Evolutionary conservation across 1,139 yeast genomes (phyloP).

Genomic region (Yamadazyma sp.): DNA sequence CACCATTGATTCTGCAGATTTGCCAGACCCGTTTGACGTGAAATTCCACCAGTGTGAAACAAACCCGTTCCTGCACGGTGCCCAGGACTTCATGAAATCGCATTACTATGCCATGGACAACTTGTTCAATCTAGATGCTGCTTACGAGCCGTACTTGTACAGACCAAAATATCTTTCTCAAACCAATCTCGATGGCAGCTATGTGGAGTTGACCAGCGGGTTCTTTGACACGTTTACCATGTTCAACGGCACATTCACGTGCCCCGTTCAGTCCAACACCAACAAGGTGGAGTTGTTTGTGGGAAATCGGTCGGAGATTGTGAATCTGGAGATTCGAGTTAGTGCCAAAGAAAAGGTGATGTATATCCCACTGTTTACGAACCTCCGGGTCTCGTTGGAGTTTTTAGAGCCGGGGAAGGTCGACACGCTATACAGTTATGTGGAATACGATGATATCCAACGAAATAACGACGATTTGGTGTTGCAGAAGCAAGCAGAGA

Average conservation of each 20-base stretch:
- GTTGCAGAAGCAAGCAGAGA: background rate
- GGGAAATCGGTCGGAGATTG: constrained; percentile 27
- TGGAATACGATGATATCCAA: constrained; percentile 26
- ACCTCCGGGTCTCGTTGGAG: constrained; percentile 41
- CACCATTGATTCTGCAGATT: background rate
- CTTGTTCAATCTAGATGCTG: constrained; percentile 41
- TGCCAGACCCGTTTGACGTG: constrained; percentile 6
- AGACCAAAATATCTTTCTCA: constrained; percentile 33
- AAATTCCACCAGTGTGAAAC: constrained; percentile 29
- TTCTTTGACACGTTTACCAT: constrained; percentile 33
- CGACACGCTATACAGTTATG: constrained; percentile 26
- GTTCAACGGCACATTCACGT: constrained; percentile 19
- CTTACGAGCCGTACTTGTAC: constrained; percentile 31
- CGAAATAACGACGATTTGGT: constrained; percentile 4
- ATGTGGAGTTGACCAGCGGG: constrained; percentile 30
- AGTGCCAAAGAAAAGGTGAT: constrained; percentile 26
- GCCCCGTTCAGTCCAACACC: constrained; percentile 30
- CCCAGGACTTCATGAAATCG: constrained; percentile 24
- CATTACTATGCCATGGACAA: constrained; percentile 36
- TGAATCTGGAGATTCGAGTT: constrained; percentile 22
- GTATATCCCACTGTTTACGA: constrained; percentile 36
- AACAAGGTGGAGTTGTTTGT: constrained; percentile 28
- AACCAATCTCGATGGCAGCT: constrained; percentile 24
- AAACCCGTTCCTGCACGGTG: constrained; percentile 22
- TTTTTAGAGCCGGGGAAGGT: constrained; percentile 28